Evolutionary conservation across 371 early-diverging fungal genomes (phyloP).

Genomic region (Rhizopus sp.): DNA sequence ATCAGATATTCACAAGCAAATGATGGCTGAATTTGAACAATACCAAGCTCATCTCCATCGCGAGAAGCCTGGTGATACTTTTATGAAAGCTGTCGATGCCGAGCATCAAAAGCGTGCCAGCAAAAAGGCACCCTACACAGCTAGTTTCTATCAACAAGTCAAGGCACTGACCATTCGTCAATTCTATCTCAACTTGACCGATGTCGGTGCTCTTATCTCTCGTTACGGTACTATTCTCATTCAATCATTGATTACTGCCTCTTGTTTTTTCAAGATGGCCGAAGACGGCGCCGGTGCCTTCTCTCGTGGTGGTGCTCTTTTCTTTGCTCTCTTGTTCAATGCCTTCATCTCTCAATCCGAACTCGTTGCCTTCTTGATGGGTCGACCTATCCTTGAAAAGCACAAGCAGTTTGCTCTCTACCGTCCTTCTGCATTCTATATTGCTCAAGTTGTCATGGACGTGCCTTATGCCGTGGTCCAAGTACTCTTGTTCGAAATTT

Average conservation of each 20-base stretch:
- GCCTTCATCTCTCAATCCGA: slow-evolving; percentile 58
- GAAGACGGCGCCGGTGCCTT: slow-evolving; percentile 58
- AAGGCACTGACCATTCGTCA: slow-evolving; percentile 64
- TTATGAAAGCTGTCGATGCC: slow-evolving; percentile 55
- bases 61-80: slow-evolving; percentile 39
- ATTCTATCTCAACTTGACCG: slow-evolving; percentile 55
- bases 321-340: slow-evolving; percentile 59
- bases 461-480: slow-evolving; percentile 32
- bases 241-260: slow-evolving; percentile 70
- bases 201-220: slow-evolving; percentile 50
- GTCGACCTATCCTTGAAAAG: slow-evolving; percentile 67
- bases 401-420: slow-evolving; percentile 70
- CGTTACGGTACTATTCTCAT: slow-evolving; percentile 60
- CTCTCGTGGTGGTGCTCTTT: slow-evolving; percentile 74
- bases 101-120: slow-evolving; percentile 59
- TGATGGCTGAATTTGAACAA: slow-evolving; percentile 39
- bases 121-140: slow-evolving; percentile 57
- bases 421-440: slow-evolving; percentile 62
- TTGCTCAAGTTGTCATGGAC: slow-evolving; percentile 58
- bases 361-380: slow-evolving; percentile 51
- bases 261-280: slow-evolving; percentile 64
- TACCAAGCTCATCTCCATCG: slow-evolving; percentile 37
- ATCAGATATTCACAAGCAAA: slow-evolving; percentile 33
- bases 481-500: slow-evolving; percentile 33
- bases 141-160: slow-evolving; percentile 65